Percentiles rank a stretch among this genome's conserved stretches.
Conservation (phyloP, 108 stramenopile species). For the Aurantiochytrium sp. region DNA sequence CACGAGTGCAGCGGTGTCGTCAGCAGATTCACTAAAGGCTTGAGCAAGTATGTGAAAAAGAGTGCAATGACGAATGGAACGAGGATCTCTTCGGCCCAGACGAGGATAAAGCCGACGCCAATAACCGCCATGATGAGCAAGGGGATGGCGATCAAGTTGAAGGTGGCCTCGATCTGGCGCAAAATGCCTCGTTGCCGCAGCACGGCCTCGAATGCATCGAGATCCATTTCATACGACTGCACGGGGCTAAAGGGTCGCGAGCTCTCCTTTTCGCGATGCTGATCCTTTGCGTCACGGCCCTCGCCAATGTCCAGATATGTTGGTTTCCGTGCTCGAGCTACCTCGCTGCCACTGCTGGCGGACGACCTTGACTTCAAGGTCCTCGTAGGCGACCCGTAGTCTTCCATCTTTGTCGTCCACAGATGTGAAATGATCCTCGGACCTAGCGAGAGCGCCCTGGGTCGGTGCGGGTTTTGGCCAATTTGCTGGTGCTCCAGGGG, state of each 20-base stretch:
- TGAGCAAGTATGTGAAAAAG: constrained; percentile 2
- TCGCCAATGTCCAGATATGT: no score
- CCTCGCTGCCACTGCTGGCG: no score
- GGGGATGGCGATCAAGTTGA: constrained; percentile 8
- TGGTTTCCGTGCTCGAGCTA: no score
- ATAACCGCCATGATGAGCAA: neutral
- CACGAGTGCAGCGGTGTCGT: neutral
- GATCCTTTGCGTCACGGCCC: no score
- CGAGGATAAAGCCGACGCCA: neutral
- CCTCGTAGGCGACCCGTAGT: no score
- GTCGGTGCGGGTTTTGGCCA: no score
- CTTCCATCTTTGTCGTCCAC: no score
- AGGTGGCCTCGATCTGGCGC: neutral
- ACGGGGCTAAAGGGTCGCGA: neutral
- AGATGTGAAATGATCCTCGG: no score
- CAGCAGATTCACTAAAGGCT: neutral
- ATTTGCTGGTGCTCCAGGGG: no score
- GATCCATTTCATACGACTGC: neutral
- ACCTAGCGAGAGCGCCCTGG: no score
- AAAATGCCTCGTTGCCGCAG: neutral
- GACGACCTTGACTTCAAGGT: no score
- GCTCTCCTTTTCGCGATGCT: no score
- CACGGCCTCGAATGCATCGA: neutral
- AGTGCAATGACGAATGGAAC: constrained; percentile 13
- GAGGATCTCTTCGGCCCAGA: neutral